Percentiles rank a stretch among this genome's conserved stretches.
Evolutionary conservation across 108 stramenopile species (phyloP).

Genomic region (Licmophora abbreviata): DNA sequence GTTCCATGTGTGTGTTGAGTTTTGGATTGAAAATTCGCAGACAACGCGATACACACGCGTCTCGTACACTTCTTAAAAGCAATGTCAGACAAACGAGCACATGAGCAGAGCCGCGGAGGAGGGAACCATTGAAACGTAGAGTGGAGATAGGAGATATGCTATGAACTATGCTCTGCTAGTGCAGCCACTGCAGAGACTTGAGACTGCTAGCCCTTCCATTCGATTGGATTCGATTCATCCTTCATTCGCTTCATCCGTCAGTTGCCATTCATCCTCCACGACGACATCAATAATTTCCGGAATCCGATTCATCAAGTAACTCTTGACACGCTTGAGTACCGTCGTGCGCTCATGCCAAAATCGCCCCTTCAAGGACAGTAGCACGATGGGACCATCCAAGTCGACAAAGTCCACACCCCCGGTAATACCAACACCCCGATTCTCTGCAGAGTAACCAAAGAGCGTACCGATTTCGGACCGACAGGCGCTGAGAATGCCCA

Average conservation of each 20-base stretch:
- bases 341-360: constrained; percentile 91
- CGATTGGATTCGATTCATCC: constrained; percentile 5
- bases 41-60: too few relatives aligned
- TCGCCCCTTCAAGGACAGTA: constrained; percentile 67
- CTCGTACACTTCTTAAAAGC: too few relatives aligned
- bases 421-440: constrained; percentile 89
- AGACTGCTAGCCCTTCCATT: not conserved
- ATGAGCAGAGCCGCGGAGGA: too few relatives aligned
- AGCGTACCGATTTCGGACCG: constrained; percentile 79
- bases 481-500: constrained; percentile 67
- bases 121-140: too few relatives aligned
- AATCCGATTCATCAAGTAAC: constrained; percentile 63
- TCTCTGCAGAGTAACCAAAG: constrained; percentile 90
- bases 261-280: constrained; percentile 71
- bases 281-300: constrained; percentile 83
- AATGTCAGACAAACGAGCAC: too few relatives aligned
- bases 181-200: too few relatives aligned
- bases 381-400: constrained; percentile 81
- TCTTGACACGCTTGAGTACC: constrained; percentile 64
- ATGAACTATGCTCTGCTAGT: too few relatives aligned
- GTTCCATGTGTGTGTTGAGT: too few relatives aligned
- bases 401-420: constrained; percentile 92
- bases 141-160: too few relatives aligned
- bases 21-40: too few relatives aligned
- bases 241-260: constrained; percentile 79